These are phyloP conservation scores for Prunus kanzakura DNA, from an alignment of 306 rosid genomes.

Conservation along the genomic window DNA sequence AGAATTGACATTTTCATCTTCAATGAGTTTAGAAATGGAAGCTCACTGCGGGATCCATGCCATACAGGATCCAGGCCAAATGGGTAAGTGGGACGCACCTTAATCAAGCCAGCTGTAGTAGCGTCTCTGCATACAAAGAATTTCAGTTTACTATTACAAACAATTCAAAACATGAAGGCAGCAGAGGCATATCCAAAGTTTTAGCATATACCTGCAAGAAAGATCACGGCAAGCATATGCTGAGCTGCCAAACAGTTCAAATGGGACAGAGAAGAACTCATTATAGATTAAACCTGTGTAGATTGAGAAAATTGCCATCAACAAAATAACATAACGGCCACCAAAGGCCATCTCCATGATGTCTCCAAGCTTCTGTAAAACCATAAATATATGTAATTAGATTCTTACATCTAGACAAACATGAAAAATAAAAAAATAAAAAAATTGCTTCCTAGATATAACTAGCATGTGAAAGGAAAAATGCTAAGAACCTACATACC, in stretches of 20 bases:
- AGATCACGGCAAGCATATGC: constrained; percentile 88
- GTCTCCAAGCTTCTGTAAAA: constrained; percentile 93
- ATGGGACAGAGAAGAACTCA: constrained; percentile 94
- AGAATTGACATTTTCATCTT: constrained; percentile 99
- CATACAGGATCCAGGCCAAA: constrained; percentile 98
- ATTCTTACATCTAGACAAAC: constrained; percentile 9
- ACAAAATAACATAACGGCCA: constrained; percentile 86
- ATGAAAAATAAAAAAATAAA: neutral
- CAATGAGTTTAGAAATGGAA: constrained; percentile 94
- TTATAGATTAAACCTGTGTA: constrained; percentile 93
- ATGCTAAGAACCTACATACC: neutral
- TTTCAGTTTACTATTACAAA: constrained; percentile 2
- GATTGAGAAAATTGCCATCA: constrained; percentile 94
- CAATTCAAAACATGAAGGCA: constrained; percentile 10
- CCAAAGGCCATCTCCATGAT: constrained; percentile 95
- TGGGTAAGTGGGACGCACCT: constrained; percentile 77
- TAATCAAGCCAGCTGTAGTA: constrained; percentile 75
- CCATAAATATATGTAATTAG: constrained; percentile 25
- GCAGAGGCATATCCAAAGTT: constrained; percentile 6
- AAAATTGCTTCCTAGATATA: neutral
- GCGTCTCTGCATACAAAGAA: constrained; percentile 58
- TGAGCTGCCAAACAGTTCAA: constrained; percentile 76
- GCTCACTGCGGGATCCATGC: constrained; percentile 93
- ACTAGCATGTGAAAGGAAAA: neutral
- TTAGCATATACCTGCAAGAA: constrained; percentile 68